Conservation (phyloP, 805 yeast genomes). For the Sungouiozyma ichnusensis region DNA sequence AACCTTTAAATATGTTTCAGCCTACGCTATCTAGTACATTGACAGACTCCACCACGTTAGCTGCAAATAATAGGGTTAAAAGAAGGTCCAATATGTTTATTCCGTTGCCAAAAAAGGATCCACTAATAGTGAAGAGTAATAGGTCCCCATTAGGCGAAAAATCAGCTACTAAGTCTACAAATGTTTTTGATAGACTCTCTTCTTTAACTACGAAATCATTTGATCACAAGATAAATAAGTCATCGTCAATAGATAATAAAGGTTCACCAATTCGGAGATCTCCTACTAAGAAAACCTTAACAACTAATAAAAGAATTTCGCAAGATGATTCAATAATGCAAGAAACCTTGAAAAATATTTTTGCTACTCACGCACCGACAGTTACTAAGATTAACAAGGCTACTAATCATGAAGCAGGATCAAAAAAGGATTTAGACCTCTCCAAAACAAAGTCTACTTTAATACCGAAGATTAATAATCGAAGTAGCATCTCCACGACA, state of each 20-base stretch:
- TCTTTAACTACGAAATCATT: slow-evolving; percentile 24
- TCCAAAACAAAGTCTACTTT: not conserved
- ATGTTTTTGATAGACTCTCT: slow-evolving; percentile 26
- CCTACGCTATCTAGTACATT: not conserved
- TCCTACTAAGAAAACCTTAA: slow-evolving; percentile 6
- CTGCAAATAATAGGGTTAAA: slow-evolving; percentile 6
- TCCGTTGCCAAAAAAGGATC: slow-evolving; percentile 28
- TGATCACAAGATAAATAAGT: slow-evolving; percentile 16
- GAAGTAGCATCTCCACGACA: not conserved
- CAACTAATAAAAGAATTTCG: slow-evolving; percentile 11
- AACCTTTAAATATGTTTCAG: not conserved
- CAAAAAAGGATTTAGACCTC: not conserved
- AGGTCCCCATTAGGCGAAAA: not conserved
- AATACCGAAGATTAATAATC: not conserved
- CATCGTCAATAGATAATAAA: slow-evolving; percentile 18
- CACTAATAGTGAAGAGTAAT: slow-evolving; percentile 15
- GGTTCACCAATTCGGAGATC: slow-evolving; percentile 24
- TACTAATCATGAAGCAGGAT: slow-evolving; percentile 2
- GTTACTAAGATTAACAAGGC: too few relatives aligned
- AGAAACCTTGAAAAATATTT: slow-evolving; percentile 22
- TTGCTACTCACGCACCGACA: slow-evolving; percentile 9
- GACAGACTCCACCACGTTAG: not conserved
- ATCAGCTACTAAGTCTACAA: slow-evolving; percentile 7
- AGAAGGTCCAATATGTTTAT: slow-evolving; percentile 27
- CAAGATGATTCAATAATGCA: slow-evolving; percentile 8